Evolutionary conservation across 116 monocot genomes (phyloP), one percentile per base, ranked within the genome.

Genomic region (Papilionanthe hybrid): DNA sequence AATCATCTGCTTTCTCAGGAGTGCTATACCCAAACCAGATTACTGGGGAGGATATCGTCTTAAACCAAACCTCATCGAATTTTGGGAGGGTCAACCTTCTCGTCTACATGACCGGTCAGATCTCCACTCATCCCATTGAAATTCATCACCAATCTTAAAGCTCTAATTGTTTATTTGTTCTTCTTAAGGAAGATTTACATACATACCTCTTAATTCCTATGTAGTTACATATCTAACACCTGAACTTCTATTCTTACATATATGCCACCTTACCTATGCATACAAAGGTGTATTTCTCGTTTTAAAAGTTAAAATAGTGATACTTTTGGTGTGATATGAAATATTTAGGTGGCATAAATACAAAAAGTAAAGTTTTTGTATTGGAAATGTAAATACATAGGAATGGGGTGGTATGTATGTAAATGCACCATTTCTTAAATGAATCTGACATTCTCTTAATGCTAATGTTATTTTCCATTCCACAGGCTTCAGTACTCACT

Each of bases 31-130:
- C 18, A 94, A 92, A 78, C 94, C 94, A 47, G 94, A 91, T 32
- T 90, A 90, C 84, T 97, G 97, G 97, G 97, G 97, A 83, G 97
- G 97, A 37, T 97, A 94, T 82, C 89, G 92, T 81, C 88, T 97
- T 60, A 88, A 66, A 23, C 97, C 94, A 77, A 84, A 29, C 9
- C 85, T 80, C 18, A 82, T 92, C 66, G 97, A 97, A 78, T 97
- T 97, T 75, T 97, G 94, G 97, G 92, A 97, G 85, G 97, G 97
- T 57, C 97, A 97, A 67, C 81, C 91, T 75, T 94, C 92, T 85
- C 94, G 97, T 65, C 88, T 97, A 12, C 97, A 97, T 86, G 97
- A 97, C 80, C 85, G 97, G 97, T 97, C 74, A 19, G 78, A 65
- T 27, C 29, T 5, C 20, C 29, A 32, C 28, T 18, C 47, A 63